A percentile compares a stretch with the other conserved stretches of the same genome.
Evolutionary conservation across 2,329 filamentous ascomycete species (phyloP).

Genomic region (Ascochyta rabiei): DNA sequence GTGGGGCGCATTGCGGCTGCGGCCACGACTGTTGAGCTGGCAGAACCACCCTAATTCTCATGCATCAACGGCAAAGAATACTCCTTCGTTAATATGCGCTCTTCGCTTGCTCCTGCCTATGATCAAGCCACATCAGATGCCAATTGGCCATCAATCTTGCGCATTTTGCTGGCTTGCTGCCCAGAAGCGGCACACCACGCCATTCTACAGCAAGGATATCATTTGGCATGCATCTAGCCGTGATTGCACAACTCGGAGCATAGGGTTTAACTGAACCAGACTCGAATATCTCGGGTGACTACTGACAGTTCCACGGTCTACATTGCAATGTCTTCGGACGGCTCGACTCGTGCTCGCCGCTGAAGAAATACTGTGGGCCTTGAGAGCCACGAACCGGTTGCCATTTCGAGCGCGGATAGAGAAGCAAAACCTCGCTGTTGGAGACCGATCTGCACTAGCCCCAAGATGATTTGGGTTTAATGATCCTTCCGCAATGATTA

Average conservation of each 20-base stretch:
- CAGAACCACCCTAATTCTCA: neutral
- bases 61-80: neutral
- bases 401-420: neutral
- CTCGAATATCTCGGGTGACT: neutral
- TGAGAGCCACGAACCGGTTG: constrained; percentile 6
- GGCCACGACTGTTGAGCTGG: neutral
- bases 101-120: constrained; percentile 1
- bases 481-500: constrained; percentile 4
- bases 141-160: constrained; percentile 1
- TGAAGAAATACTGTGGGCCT: neutral
- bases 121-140: neutral
- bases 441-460: constrained; percentile 9
- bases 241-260: neutral
- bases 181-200: neutral
- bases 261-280: neutral
- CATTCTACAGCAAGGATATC: neutral
- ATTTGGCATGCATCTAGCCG: neutral
- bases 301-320: neutral
- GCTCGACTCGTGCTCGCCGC: neutral
- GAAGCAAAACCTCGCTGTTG: neutral
- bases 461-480: constrained; percentile 1
- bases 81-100: neutral
- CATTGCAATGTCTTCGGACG: neutral
- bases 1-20: neutral
- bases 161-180: neutral